Base-by-base conservation (phyloP, 768 basidiomycete genomes). In the Phlegmacium glaucopus region DNA sequence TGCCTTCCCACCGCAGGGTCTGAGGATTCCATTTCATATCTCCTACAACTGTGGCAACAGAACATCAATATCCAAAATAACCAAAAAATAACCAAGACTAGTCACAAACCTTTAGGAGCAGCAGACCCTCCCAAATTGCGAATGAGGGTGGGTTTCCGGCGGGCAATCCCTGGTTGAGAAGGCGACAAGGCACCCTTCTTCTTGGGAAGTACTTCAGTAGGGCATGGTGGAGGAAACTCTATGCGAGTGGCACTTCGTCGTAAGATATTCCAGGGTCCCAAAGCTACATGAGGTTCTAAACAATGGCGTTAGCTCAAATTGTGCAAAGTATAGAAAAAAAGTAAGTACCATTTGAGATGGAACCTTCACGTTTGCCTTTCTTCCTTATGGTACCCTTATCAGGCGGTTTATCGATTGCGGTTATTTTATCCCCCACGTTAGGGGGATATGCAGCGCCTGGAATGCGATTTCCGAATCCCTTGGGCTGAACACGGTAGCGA, bases 1-100 rank as follows among this genome's bases (percentile, higher is more conserved):
- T 98, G 44, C 95, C 95, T 73, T 99, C 95, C 95, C 95, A 99
- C 29, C 91, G 86, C 12, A 89, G 79, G 2, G 83, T 83, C 13
- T 69, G 72, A 34, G 95, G 94, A 67, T 99, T 98, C 90, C 93
- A 99, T 59, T 82, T 89, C 95, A 99, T 99, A 45, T 94, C 91
- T 16, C 93, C 94, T 48, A 95, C 80, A 39, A 92, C 95, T 95
- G 59, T n/a, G 51, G 42, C 45, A 45, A 11, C 26, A 28, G 4
- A 43, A 37, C 64, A 54, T 52, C 51, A 44, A 37, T 41, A 22
- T 48, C 28, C n/a, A 36, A 26, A 6, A 25, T 34, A 26, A n/a
- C n/a, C n/a, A n/a, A n/a, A n/a, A n/a, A 36, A 16, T 29, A 13
- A 37, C 27, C 48, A 32, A 32, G 17, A 42, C 42, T 49, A 37